phyloP scores from a whole-genome alignment of 2,329 filamentous ascomycete species.

The Verticillium albo-atrum region DNA sequence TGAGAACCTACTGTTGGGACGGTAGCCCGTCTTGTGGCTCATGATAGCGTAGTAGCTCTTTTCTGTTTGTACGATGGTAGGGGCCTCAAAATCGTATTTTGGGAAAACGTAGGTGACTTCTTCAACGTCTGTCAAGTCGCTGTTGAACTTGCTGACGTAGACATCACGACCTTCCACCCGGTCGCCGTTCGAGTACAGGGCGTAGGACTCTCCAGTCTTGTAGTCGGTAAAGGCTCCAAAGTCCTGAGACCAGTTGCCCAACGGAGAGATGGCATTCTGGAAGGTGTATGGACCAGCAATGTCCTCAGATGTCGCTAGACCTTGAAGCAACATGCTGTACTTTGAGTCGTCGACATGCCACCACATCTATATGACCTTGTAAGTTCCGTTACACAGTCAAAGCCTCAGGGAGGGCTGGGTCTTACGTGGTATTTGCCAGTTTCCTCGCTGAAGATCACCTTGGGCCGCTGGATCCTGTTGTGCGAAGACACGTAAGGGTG shows the following conservation, averaged over 20 bases:
- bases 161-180: conserved; percentile 47
- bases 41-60: conserved; percentile 54
- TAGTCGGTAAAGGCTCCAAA: conserved; percentile 58
- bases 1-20: conserved; percentile 41
- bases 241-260: conserved; percentile 59
- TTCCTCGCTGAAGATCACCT: conserved; percentile 53
- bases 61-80: conserved; percentile 55
- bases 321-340: conserved; percentile 51
- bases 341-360: conserved; percentile 58
- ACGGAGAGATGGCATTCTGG: conserved; percentile 44
- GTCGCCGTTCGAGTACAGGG: conserved; percentile 56
- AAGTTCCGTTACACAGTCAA: neutral
- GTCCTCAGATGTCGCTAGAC: conserved; percentile 45
- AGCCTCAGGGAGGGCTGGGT: too few species aligned
- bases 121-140: conserved; percentile 43
- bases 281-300: conserved; percentile 50
- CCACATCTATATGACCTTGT: conserved; percentile 36
- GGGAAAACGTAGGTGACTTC: conserved; percentile 47
- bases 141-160: conserved; percentile 49
- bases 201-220: conserved; percentile 49
- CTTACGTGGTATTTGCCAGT: conserved; percentile 51
- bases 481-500: conserved; percentile 50
- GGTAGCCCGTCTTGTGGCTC: conserved; percentile 59
- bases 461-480: conserved; percentile 57
- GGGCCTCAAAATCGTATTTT: conserved; percentile 56